A percentile compares a stretch with the other conserved stretches of the same genome.
phyloP scores from a whole-genome alignment of 148 eudicot species.

The Heliosperma pusillum region DNA sequence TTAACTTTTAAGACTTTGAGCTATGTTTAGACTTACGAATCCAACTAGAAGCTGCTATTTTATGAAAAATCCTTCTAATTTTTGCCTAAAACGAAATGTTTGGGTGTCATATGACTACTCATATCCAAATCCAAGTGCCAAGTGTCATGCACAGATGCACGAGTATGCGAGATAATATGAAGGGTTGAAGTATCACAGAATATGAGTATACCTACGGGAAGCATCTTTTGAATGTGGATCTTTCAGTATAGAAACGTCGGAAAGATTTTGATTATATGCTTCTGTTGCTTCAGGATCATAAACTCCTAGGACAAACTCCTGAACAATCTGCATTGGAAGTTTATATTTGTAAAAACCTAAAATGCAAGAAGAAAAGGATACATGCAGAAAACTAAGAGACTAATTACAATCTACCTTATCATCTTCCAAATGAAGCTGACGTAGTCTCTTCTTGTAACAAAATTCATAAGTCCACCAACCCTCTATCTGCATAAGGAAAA shows the following conservation, averaged over 20 bases:
- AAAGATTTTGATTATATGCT: conserved; percentile 67
- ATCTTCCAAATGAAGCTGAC: conserved; percentile 87
- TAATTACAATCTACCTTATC: conserved; percentile 50
- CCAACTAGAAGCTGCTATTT: background rate
- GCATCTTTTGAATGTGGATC: conserved; percentile 95
- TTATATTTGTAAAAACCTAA: background rate
- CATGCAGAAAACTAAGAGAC: conserved; percentile 4
- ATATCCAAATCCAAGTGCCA: background rate
- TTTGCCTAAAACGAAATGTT: background rate
- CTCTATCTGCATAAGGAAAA: conserved; percentile 68
- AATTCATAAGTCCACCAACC: conserved; percentile 98
- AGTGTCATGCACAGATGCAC: background rate
- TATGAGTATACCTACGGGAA: conserved; percentile 60
- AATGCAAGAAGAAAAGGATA: background rate
- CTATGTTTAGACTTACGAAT: background rate
- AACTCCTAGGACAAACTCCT: conserved; percentile 76
- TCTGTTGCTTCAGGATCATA: conserved; percentile 83
- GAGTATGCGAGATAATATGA: background rate
- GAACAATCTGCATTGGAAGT: conserved; percentile 51
- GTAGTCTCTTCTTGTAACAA: conserved; percentile 61
- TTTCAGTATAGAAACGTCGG: conserved; percentile 70
- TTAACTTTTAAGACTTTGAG: background rate
- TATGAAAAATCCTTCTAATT: background rate
- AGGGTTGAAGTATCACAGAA: background rate
- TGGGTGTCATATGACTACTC: too few relatives aligned